phyloP scores from a whole-genome alignment of 2,329 filamentous ascomycete species.

The Tolypocladium capitatum region DNA sequence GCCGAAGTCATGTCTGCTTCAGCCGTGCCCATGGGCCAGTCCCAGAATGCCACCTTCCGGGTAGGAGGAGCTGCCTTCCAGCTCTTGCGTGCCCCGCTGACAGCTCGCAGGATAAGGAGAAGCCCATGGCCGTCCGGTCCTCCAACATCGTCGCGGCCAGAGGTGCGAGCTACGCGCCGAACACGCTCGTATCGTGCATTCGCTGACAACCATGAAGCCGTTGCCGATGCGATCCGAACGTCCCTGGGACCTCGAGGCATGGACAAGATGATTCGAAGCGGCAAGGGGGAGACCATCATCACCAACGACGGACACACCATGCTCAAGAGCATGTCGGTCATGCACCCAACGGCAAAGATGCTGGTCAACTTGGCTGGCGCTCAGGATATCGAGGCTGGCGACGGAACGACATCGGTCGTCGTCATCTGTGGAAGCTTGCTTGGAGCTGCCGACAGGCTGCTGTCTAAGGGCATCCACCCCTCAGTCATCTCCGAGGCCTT shows the following conservation, averaged over 20 bases:
- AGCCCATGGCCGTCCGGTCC: constrained; percentile 91
- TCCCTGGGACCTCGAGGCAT: constrained; percentile 93
- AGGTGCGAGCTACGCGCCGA: constrained; percentile 43
- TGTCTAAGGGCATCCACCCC: constrained; percentile 90
- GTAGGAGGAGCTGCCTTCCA: constrained; percentile 27
- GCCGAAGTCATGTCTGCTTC: constrained; percentile 32
- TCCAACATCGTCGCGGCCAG: constrained; percentile 95
- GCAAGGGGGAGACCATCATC: constrained; percentile 95
- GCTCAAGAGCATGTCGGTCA: constrained; percentile 96
- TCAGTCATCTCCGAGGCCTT: constrained; percentile 97
- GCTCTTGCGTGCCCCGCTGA: constrained; percentile 25
- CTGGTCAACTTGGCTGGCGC: constrained; percentile 92
- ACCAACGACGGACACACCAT: constrained; percentile 99
- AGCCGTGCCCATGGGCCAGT: constrained; percentile 22
- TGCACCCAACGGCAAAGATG: constrained; percentile 99
- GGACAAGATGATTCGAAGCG: constrained; percentile 99
- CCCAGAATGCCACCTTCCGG: constrained; percentile 42
- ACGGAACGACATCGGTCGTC: constrained; percentile 95
- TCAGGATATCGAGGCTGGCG: constrained; percentile 95
- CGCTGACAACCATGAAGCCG: constrained; percentile 41
- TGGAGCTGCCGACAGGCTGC: constrained; percentile 80
- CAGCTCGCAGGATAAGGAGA: constrained; percentile 66
- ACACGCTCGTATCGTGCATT: neutral
- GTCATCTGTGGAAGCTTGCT: constrained; percentile 94
- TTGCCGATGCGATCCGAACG: constrained; percentile 94